These are phyloP conservation scores for Knoxia roxburghii DNA, from an alignment of 257 asterid genomes.

Conservation along the genomic window DNA sequence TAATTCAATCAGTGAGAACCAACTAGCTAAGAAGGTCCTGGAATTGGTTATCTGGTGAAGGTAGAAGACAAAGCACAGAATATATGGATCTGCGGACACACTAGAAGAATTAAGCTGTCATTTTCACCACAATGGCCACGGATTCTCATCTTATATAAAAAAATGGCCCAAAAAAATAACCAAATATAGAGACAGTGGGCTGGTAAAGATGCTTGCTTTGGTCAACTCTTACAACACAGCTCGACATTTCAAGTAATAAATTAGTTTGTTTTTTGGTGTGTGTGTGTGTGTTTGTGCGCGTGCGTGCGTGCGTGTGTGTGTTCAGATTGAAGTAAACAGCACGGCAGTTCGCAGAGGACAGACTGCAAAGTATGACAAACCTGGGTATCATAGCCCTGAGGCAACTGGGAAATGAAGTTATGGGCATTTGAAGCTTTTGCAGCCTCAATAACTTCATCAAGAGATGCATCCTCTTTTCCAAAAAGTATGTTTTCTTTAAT, in stretches of 20 bases:
- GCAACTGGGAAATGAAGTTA: constrained; percentile 70
- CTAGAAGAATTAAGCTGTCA: too few relatives aligned
- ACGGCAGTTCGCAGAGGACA: constrained; percentile 3
- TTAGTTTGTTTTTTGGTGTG: too few relatives aligned
- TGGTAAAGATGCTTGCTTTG: too few relatives aligned
- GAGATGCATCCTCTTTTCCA: constrained; percentile 79
- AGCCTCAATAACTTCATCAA: constrained; percentile 73
- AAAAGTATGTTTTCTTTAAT: constrained; percentile 82
- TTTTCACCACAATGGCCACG: too few relatives aligned
- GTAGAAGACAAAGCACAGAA: too few relatives aligned
- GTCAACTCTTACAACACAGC: not conserved
- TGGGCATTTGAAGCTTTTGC: constrained; percentile 95
- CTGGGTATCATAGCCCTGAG: constrained; percentile 90
- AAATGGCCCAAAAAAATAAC: too few relatives aligned
- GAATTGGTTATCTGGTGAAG: not conserved
- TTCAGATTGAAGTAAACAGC: not conserved
- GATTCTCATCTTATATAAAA: too few relatives aligned
- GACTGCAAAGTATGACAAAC: constrained; percentile 21
- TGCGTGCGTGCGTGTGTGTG: too few relatives aligned
- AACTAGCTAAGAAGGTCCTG: not conserved
- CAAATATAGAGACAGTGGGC: too few relatives aligned
- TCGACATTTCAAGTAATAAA: too few relatives aligned
- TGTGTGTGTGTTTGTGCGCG: too few relatives aligned
- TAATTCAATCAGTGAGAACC: not conserved
- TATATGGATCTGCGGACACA: too few relatives aligned